Evolutionary conservation across 495 filamentous ascomycete genomes (phyloP).

Genomic region (Penicillium cinerascens): DNA sequence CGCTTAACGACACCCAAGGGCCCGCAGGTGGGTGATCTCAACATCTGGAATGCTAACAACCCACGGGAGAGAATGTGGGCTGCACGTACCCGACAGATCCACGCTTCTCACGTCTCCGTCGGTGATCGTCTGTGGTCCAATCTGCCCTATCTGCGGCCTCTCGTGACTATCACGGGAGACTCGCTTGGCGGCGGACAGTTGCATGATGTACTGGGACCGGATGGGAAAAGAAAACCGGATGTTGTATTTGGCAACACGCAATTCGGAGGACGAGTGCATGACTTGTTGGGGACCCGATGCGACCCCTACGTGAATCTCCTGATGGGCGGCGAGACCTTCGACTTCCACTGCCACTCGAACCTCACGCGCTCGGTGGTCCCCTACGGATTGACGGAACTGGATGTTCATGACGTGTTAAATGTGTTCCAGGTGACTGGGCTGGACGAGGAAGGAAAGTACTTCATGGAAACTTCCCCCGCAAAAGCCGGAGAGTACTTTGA

Average conservation of each 20-base stretch:
- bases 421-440: slow-evolving; percentile 78
- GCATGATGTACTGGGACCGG: slow-evolving; percentile 38
- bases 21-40: slow-evolving; percentile 77
- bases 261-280: slow-evolving; percentile 59
- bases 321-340: slow-evolving; percentile 64
- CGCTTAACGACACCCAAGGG: slow-evolving; percentile 70
- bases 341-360: slow-evolving; percentile 82
- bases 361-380: slow-evolving; percentile 66
- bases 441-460: slow-evolving; percentile 68
- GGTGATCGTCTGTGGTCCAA: slow-evolving; percentile 73
- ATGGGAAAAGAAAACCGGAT: slow-evolving; percentile 35
- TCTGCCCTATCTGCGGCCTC: slow-evolving; percentile 69
- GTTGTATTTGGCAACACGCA: slow-evolving; percentile 38
- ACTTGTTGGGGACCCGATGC: slow-evolving; percentile 73
- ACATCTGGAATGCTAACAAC: slow-evolving; percentile 74
- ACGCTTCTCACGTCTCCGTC: slow-evolving; percentile 65
- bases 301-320: slow-evolving; percentile 73
- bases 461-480: slow-evolving; percentile 73
- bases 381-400: slow-evolving; percentile 63
- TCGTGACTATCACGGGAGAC: slow-evolving; percentile 69
- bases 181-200: slow-evolving; percentile 57
- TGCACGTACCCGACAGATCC: slow-evolving; percentile 69
- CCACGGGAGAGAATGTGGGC: slow-evolving; percentile 81
- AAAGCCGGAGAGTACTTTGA: slow-evolving; percentile 64
- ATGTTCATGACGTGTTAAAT: slow-evolving; percentile 80